phyloP scores from a whole-genome alignment of 129 eudicot genomes.

The Chrysanthemum seticuspe region DNA sequence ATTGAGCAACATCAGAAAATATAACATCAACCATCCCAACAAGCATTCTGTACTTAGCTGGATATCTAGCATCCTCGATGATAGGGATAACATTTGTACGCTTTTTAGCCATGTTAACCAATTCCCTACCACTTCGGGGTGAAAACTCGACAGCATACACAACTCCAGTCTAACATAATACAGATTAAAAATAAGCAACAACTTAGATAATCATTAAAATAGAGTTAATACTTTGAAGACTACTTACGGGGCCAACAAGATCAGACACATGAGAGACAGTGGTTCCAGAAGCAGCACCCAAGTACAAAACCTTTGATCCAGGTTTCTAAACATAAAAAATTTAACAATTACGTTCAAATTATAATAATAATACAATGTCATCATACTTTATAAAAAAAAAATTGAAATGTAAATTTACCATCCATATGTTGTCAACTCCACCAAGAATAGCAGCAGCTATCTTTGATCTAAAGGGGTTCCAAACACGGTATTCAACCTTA shows the following conservation, averaged over 20 bases:
- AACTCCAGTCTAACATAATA: conserved; percentile 48
- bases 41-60: conserved; percentile 87
- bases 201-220: neutral
- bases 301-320: conserved; percentile 78
- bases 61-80: conserved; percentile 96
- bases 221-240: too few relatives aligned
- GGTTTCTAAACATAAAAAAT: conserved; percentile 51
- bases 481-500: conserved; percentile 84
- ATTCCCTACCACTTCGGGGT: conserved; percentile 89
- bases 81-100: conserved; percentile 90
- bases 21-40: conserved; percentile 96
- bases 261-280: conserved; percentile 97
- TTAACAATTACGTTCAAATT: neutral
- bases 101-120: conserved; percentile 89
- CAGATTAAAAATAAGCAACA: neutral
- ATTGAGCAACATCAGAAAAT: conserved; percentile 97
- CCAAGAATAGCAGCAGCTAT: conserved; percentile 88
- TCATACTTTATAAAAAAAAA: neutral
- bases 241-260: conserved; percentile 69
- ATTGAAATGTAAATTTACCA: conserved; percentile 41
- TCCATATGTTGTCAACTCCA: conserved; percentile 90
- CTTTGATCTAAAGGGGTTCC: conserved; percentile 95
- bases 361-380: neutral
- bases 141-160: conserved; percentile 96
- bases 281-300: conserved; percentile 97